Conservation (phyloP, 139 green algal genomes). For the Pleodorina starrii region DNA sequence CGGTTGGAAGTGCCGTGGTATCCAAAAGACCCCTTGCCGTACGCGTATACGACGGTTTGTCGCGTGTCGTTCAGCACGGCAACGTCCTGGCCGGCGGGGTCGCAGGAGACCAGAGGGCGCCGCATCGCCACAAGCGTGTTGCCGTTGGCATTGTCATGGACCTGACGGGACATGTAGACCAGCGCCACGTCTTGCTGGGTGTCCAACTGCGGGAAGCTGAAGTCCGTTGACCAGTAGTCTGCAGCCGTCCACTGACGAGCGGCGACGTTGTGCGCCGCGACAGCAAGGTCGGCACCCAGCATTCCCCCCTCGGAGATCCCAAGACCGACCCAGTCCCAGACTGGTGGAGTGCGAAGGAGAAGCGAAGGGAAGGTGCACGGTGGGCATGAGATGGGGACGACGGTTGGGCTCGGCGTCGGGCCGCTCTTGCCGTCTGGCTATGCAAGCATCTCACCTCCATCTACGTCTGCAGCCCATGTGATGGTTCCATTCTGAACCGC, state of each 20-base stretch:
- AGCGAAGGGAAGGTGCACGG: not conserved
- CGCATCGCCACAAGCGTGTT: slow-evolving; percentile 16
- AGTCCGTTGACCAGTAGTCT: slow-evolving; percentile 17
- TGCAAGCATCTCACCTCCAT: slow-evolving; percentile 10
- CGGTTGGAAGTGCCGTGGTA: slow-evolving; percentile 30
- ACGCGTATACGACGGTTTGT: slow-evolving; percentile 34
- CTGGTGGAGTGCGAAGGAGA: not conserved
- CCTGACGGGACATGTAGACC: not conserved
- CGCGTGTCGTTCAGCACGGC: slow-evolving; percentile 36
- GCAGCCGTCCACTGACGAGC: not conserved
- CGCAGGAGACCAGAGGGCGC: slow-evolving; percentile 3
- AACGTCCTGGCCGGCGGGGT: not conserved
- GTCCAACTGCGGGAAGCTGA: not conserved
- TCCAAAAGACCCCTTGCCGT: not conserved
- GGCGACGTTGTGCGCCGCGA: not conserved
- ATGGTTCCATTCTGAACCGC: not conserved
- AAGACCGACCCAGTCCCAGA: slow-evolving; percentile 6
- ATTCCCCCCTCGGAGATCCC: slow-evolving; percentile 32
- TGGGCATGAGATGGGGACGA: no score
- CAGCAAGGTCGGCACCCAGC: slow-evolving; percentile 26
- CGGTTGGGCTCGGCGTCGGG: no score
- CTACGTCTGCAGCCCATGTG: not conserved
- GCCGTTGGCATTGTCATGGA: not conserved
- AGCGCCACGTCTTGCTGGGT: slow-evolving; percentile 8
- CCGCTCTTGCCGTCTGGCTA: no score